A percentile compares a stretch with the other conserved stretches of the same genome.
Conservation (phyloP, 2,329 filamentous ascomycete genomes). For the Phoma sp. region DNA sequence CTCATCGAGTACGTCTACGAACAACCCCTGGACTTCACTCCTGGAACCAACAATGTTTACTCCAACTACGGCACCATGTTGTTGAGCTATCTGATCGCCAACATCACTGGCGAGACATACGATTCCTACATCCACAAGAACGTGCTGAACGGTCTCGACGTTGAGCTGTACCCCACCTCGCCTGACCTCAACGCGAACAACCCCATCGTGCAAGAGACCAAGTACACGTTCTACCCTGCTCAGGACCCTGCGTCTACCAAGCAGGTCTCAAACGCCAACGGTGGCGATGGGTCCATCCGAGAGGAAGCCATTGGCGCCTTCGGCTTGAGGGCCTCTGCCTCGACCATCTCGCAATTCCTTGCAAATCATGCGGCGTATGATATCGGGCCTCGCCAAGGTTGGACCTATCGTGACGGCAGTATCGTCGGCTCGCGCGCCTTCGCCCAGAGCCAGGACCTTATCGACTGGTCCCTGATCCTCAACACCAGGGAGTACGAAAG, state of each 20-base stretch:
- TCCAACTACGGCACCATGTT: conserved; percentile 32
- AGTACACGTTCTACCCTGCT: conserved; percentile 6
- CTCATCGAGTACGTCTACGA: conserved; percentile 27
- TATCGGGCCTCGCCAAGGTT: conserved; percentile 3
- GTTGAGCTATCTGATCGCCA: conserved; percentile 22
- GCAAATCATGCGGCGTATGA: conserved; percentile 7
- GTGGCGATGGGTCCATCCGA: conserved; percentile 27
- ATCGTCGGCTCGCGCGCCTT: conserved; percentile 13
- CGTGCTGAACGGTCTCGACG: conserved; percentile 21
- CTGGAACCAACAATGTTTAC: conserved; percentile 20
- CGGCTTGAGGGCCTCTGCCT: conserved; percentile 25
- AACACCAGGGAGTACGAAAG: conserved; percentile 14
- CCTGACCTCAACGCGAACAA: conserved; percentile 12
- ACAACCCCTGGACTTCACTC: conserved; percentile 26
- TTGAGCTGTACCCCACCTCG: conserved; percentile 18
- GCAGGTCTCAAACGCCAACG: conserved; percentile 12
- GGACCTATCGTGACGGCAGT: conserved; percentile 6
- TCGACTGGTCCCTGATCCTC: conserved; percentile 14
- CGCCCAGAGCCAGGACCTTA: conserved; percentile 2
- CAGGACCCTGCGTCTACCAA: conserved; percentile 3
- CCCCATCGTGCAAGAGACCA: conserved; percentile 20
- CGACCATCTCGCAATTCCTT: conserved; percentile 22
- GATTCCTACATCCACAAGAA: conserved; percentile 21
- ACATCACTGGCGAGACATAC: conserved; percentile 22
- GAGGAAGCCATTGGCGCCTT: conserved; percentile 24